Evolutionary conservation across 257 asterid genomes (phyloP), one percentile per base, ranked within the genome.

Genomic region (Capsicum pubescens): DNA sequence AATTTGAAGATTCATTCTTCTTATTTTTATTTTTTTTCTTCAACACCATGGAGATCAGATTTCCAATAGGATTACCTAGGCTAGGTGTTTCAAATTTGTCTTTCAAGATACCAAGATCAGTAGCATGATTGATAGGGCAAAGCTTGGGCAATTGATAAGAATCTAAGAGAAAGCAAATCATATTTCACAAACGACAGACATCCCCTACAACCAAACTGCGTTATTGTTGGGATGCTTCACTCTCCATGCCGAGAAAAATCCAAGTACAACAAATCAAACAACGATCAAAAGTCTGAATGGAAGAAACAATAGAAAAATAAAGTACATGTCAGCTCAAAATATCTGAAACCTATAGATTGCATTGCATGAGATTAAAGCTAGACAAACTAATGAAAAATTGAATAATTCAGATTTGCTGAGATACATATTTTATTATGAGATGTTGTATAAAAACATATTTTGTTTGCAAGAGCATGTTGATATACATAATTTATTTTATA

Each of bases 81-180:
- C 32, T 89, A 32, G 93, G 94, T 56, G 86, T 84, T 84, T 93
- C 97, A 50, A 93, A 93, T 86, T 93, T 93, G 16, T 93, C 97
- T 83, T 91, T 91, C 61, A 93, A 83, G 74, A 93, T 94, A 19
- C 79, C 88, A 42, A 93, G 97, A 85, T 93, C 95, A 8, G 95
- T 93, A n/a, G 95, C 94, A 58, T 95, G 93, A 63, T 93, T 93
- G 82, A 93, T 83, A 6, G 97, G 97, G 84, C 87, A 86, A 82
- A 93, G 93, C 90, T 93, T 93, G 26, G 95, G 97, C 44, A 93
- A 90, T 70, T 91, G 94, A 69, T 93, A 48, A 93, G 97, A 86
- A 93, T 89, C 97, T 95, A 93, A 32, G 97, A 93, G 86, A 93
- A 93, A 10, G 97, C 82, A 87, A 93, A 93, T 95, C 97, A 93